Percentiles rank a stretch among this genome's conserved stretches.
phyloP scores from a whole-genome alignment of 2,329 filamentous ascomycete genomes.

The Orbilia blumenaviensis region DNA sequence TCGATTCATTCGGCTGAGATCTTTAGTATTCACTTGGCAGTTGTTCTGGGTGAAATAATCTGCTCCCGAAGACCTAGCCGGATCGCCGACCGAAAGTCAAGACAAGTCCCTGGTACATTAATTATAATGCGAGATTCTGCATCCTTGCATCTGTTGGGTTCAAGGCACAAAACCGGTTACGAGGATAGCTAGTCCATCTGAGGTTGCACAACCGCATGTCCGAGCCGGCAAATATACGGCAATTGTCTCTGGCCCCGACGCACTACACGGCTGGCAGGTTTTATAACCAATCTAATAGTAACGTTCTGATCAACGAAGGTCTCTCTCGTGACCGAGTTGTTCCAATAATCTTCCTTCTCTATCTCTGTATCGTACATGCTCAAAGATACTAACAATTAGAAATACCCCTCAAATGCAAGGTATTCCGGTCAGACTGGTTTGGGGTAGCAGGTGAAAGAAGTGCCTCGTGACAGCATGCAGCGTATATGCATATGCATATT shows the following conservation, averaged over 20 bases:
- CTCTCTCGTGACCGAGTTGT: neutral
- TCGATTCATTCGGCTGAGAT: no score
- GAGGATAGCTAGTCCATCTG: neutral
- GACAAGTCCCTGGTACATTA: neutral
- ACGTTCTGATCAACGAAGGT: neutral
- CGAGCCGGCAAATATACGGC: constrained; percentile 1
- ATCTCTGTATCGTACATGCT: constrained; percentile 33
- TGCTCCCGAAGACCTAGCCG: no score
- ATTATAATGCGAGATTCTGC: neutral
- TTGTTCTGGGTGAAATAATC: no score
- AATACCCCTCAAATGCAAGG: neutral
- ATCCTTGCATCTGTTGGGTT: neutral
- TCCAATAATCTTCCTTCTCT: constrained; percentile 24
- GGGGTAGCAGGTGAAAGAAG: neutral
- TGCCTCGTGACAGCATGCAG: constrained; percentile 4
- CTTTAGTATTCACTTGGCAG: no score
- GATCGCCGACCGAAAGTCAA: neutral
- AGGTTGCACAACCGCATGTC: constrained; percentile 4
- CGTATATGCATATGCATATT: neutral
- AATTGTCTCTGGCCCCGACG: neutral
- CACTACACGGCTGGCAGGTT: neutral
- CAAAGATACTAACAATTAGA: neutral
- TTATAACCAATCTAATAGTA: neutral
- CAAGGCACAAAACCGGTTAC: neutral
- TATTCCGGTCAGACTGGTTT: neutral